These are phyloP conservation scores for Somion occarium DNA, from an alignment of 1,284 basidiomycete genomes.

Conservation along the genomic window DNA sequence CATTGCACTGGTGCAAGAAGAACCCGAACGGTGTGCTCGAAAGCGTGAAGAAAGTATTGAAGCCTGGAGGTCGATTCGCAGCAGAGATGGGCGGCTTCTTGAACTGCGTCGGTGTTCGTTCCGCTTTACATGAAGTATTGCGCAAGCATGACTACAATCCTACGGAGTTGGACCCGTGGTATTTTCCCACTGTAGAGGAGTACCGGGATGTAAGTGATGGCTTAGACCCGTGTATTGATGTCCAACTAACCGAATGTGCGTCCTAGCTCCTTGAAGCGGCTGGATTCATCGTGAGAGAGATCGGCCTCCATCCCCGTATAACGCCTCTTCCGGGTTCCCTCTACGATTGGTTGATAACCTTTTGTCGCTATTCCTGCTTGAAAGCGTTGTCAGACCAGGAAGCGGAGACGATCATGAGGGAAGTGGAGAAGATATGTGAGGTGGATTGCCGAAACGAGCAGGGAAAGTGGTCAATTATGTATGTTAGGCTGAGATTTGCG, in stretches of 20 bases:
- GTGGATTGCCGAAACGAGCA: slow-evolving; percentile 55
- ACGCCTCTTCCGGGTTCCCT: slow-evolving; percentile 64
- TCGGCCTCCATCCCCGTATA: slow-evolving; percentile 62
- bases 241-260: neutral
- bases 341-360: slow-evolving; percentile 67
- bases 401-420: slow-evolving; percentile 55
- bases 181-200: slow-evolving; percentile 68
- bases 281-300: slow-evolving; percentile 50
- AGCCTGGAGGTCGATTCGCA: slow-evolving; percentile 64
- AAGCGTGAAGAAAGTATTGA: slow-evolving; percentile 55
- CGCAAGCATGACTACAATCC: slow-evolving; percentile 56
- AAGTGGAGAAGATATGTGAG: slow-evolving; percentile 55
- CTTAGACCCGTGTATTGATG: neutral
- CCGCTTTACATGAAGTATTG: slow-evolving; percentile 53
- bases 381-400: slow-evolving; percentile 45
- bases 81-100: slow-evolving; percentile 78
- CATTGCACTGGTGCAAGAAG: slow-evolving; percentile 81
- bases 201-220: slow-evolving; percentile 47
- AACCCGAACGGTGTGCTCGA: slow-evolving; percentile 63
- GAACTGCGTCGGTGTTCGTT: slow-evolving; percentile 64
- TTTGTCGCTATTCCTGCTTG: slow-evolving; percentile 57
- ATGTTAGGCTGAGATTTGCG: slow-evolving; percentile 10
- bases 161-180: slow-evolving; percentile 70
- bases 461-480: slow-evolving; percentile 47
- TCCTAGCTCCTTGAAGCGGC: slow-evolving; percentile 52